phyloP scores from a whole-genome alignment of 2,329 filamentous ascomycete species.

The Cercospora sp. region DNA sequence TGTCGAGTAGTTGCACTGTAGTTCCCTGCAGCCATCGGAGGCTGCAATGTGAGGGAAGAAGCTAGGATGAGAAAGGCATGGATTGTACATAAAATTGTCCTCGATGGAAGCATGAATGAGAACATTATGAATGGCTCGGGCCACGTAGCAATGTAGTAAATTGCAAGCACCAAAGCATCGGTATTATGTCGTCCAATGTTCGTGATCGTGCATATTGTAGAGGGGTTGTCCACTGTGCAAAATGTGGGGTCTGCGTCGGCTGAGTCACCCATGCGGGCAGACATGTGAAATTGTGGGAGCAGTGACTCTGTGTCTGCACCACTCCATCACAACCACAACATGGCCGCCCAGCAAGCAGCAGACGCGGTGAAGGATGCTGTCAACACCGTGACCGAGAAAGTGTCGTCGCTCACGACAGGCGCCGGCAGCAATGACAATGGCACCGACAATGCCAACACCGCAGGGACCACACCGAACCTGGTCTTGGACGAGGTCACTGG shows the following conservation, averaged over 20 bases:
- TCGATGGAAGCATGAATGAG: neutral
- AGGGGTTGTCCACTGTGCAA: neutral
- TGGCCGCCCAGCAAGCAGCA: constrained; percentile 40
- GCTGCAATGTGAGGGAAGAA: neutral
- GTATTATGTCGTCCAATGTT: neutral
- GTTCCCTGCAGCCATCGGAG: neutral
- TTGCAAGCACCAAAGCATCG: neutral
- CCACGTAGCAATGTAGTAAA: neutral
- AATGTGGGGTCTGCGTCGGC: neutral
- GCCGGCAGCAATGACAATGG: constrained; percentile 29
- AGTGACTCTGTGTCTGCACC: neutral
- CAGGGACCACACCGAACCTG: constrained; percentile 52
- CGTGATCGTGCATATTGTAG: neutral
- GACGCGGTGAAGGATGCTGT: constrained; percentile 42
- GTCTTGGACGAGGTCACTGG: constrained; percentile 91
- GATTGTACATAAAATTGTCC: neutral
- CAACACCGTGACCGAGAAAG: constrained; percentile 37
- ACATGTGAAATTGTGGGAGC: neutral
- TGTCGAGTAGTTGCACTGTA: neutral
- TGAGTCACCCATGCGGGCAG: neutral
- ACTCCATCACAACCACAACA: constrained; percentile 23
- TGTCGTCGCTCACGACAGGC: constrained; percentile 37
- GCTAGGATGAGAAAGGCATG: neutral
- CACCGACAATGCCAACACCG: constrained; percentile 14
- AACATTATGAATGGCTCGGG: neutral